These are phyloP conservation scores for Phytophthora rubi DNA, from an alignment of 352 stramenopile species.

Conservation along the genomic window DNA sequence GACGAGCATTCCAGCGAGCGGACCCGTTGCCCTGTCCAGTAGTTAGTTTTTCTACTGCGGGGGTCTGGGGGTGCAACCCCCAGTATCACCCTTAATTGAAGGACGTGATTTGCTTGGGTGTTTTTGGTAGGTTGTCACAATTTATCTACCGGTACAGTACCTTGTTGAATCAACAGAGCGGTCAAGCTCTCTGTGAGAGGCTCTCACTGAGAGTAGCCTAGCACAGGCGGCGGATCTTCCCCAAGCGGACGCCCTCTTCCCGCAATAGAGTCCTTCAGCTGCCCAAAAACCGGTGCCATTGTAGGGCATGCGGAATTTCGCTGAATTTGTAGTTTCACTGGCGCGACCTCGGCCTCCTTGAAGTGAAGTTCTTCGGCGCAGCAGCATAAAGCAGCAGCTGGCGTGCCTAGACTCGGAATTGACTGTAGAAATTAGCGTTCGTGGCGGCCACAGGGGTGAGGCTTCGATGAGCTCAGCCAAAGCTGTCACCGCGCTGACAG, in stretches of 20 bases:
- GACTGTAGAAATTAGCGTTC: constrained; percentile 32
- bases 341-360: not conserved
- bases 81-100: no score
- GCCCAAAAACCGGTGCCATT: constrained; percentile 14
- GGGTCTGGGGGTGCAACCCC: no score
- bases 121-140: no score
- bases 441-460: constrained; percentile 9
- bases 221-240: constrained; percentile 6
- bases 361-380: constrained; percentile 10
- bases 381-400: constrained; percentile 9
- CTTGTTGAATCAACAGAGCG: not conserved
- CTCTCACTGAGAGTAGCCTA: no score
- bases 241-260: not conserved
- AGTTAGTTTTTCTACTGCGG: no score
- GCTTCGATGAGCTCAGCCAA: constrained; percentile 3
- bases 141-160: no score
- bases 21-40: no score
- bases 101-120: no score
- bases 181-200: not conserved
- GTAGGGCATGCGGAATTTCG: not conserved
- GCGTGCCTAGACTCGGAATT: constrained; percentile 16
- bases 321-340: not conserved
- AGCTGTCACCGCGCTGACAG: constrained; percentile 18
- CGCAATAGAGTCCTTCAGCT: not conserved
- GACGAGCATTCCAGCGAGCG: no score